Conservation (phyloP, 2,329 filamentous ascomycete genomes). For the Botryotinia calthae region DNA sequence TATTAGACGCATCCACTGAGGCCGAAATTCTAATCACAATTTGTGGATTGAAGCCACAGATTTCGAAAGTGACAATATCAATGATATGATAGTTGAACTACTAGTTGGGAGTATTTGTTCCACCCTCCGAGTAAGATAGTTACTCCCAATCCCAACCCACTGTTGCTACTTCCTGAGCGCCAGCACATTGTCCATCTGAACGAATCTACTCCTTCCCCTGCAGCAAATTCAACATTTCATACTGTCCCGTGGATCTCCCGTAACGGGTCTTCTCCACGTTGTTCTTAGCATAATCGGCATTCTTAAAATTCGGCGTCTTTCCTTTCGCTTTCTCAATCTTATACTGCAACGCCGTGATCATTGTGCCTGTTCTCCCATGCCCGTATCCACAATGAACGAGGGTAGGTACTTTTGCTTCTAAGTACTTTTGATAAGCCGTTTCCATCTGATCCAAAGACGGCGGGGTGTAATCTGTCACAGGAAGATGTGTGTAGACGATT, state of each 20-base stretch:
- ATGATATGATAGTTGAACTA: background rate
- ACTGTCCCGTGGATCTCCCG: background rate
- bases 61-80: background rate
- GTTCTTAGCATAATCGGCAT: background rate
- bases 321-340: background rate
- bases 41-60: background rate
- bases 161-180: background rate
- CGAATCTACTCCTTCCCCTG: background rate
- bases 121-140: background rate
- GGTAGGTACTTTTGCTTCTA: background rate
- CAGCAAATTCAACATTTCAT: background rate
- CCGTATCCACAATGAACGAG: background rate
- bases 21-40: background rate
- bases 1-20: background rate
- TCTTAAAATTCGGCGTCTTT: background rate
- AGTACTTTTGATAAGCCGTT: background rate
- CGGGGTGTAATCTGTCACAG: background rate
- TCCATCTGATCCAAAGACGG: background rate
- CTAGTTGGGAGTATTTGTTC: background rate
- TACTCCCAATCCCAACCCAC: background rate
- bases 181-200: background rate
- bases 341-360: constrained; percentile 4
- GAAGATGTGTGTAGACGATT: background rate
- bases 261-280: background rate
- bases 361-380: background rate